These are phyloP conservation scores for Panicum virgatum DNA, from an alignment of 202 grass and related monocot genomes.

Conservation along the genomic window DNA sequence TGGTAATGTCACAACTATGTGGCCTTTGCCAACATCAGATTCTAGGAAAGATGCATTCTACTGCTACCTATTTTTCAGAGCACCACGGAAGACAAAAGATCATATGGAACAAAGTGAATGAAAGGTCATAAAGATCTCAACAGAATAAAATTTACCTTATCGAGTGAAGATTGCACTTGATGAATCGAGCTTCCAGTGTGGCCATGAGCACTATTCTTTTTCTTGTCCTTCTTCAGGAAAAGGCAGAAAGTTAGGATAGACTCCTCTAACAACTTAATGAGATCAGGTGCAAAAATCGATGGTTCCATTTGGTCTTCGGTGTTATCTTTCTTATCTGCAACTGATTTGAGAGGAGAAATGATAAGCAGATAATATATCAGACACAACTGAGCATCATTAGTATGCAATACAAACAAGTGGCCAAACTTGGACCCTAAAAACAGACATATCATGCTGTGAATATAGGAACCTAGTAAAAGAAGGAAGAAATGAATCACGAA, in stretches of 20 bases:
- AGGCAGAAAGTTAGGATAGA: constrained; percentile 83
- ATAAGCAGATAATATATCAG: constrained; percentile 2
- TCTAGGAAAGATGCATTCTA: neutral
- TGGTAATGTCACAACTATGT: neutral
- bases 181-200: constrained; percentile 73
- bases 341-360: constrained; percentile 40
- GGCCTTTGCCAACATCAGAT: neutral
- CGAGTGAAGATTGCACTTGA: constrained; percentile 85
- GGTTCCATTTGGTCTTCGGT: constrained; percentile 52
- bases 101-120: neutral
- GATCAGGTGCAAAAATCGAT: constrained; percentile 61
- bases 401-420: neutral
- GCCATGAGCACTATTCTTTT: constrained; percentile 66
- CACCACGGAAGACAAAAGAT: neutral
- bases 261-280: constrained; percentile 82
- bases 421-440: neutral
- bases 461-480: constrained; percentile 2
- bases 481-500: neutral
- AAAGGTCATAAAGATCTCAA: neutral
- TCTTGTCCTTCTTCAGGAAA: constrained; percentile 95
- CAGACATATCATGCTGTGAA: neutral
- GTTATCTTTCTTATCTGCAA: constrained; percentile 53
- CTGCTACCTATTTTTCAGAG: neutral
- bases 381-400: neutral
- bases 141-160: constrained; percentile 57